phyloP scores from a whole-genome alignment of 768 basidiomycete genomes.

The Hericium rajendrae region DNA sequence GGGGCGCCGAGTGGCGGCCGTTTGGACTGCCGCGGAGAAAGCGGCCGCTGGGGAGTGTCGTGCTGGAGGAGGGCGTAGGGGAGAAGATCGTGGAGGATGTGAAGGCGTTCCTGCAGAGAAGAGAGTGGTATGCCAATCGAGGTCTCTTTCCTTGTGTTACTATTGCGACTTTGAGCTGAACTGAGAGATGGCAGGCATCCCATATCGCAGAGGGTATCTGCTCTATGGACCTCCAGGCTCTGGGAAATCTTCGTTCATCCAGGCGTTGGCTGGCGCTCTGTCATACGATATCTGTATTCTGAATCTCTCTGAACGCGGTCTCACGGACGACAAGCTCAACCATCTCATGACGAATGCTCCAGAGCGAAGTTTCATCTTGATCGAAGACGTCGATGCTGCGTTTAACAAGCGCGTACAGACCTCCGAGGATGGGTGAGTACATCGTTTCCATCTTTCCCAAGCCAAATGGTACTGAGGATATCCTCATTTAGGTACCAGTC shows the following conservation, averaged over 20 bases:
- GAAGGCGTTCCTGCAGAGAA: slow-evolving; percentile 68
- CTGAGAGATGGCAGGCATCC: slow-evolving; percentile 58
- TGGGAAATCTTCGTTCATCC: slow-evolving; percentile 97
- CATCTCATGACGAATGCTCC: slow-evolving; percentile 90
- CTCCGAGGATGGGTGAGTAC: slow-evolving; percentile 78
- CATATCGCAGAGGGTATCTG: slow-evolving; percentile 92
- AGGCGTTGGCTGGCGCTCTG: slow-evolving; percentile 86
- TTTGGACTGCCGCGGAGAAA: slow-evolving; percentile 89
- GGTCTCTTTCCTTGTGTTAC: slow-evolving; percentile 32
- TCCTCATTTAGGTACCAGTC: slow-evolving; percentile 66
- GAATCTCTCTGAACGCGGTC: slow-evolving; percentile 91
- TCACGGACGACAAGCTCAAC: slow-evolving; percentile 94
- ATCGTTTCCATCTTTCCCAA: neutral
- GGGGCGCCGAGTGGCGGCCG: slow-evolving; percentile 94
- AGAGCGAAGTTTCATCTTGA: slow-evolving; percentile 86
- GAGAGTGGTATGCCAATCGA: slow-evolving; percentile 94
- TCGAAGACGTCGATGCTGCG: slow-evolving; percentile 96
- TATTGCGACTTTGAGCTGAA: neutral
- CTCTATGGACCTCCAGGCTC: slow-evolving; percentile 95
- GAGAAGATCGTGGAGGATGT: slow-evolving; percentile 79
- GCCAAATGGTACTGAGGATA: slow-evolving; percentile 6
- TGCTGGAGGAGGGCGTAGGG: slow-evolving; percentile 74
- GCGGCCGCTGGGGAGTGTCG: slow-evolving; percentile 81
- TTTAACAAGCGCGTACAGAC: slow-evolving; percentile 91
- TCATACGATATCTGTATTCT: slow-evolving; percentile 94